phyloP scores from a whole-genome alignment of 2,329 filamentous ascomycete genomes.

The Blumeria hordei region DNA sequence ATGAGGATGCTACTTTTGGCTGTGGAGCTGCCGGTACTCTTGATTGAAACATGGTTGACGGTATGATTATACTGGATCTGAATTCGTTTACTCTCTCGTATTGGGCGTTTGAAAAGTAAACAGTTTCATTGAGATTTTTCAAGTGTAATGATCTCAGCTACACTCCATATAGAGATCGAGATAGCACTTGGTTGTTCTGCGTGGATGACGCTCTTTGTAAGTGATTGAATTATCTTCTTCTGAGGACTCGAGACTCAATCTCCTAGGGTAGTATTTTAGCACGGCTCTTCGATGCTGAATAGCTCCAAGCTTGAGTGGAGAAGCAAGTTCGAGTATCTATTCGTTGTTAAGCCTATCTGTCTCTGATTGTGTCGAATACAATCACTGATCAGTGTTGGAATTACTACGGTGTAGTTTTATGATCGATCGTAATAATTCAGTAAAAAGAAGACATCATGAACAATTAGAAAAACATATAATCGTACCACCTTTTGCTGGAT shows the following conservation, averaged over 20 bases:
- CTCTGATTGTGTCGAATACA: neutral
- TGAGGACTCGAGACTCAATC: neutral
- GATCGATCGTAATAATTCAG: too few species aligned
- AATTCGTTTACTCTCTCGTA: too few species aligned
- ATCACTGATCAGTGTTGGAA: neutral
- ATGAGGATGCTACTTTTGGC: neutral
- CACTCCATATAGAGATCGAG: neutral
- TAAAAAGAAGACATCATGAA: too few species aligned
- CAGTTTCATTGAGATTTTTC: neutral
- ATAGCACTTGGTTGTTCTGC: too few species aligned
- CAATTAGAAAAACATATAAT: too few species aligned
- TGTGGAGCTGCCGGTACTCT: neutral
- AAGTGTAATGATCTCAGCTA: neutral
- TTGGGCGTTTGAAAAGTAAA: too few species aligned
- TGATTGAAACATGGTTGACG: too few species aligned
- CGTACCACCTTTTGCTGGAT: too few species aligned
- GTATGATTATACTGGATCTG: too few species aligned
- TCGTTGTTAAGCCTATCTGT: neutral
- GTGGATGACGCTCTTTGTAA: too few species aligned
- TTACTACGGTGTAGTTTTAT: too few species aligned
- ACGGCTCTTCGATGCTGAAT: neutral
- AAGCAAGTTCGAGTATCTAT: neutral
- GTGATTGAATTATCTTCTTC: too few species aligned
- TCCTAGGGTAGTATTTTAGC: neutral
- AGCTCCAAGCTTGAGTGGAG: neutral